Conservation (phyloP, 1,284 basidiomycete genomes). For the Microbotryum violaceum region DNA sequence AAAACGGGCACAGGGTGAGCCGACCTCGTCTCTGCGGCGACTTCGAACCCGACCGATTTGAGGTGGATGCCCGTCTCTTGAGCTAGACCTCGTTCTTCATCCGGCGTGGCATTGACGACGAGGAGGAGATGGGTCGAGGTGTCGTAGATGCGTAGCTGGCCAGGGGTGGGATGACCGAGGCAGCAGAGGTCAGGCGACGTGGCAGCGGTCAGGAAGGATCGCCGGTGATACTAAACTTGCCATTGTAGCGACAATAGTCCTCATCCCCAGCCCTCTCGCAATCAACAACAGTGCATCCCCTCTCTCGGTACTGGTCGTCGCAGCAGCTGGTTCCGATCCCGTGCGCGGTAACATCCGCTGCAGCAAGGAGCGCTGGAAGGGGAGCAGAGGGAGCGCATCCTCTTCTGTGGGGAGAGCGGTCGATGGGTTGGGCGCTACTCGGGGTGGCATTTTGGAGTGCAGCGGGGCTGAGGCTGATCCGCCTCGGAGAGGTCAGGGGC, state of each 20-base stretch:
- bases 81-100: constrained; percentile 84
- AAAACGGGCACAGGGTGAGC: neutral
- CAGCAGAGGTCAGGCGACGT: neutral
- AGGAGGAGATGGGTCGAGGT: constrained; percentile 75
- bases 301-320: neutral
- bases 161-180: neutral
- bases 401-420: neutral
- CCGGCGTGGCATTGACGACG: constrained; percentile 67
- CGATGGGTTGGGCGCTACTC: too few species aligned
- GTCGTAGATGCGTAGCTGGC: constrained; percentile 74
- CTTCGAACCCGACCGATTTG: constrained; percentile 76
- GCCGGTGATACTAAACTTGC: neutral
- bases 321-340: too few species aligned
- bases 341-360: constrained; percentile 16
- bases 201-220: neutral
- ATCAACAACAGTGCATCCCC: constrained; percentile 64
- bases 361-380: constrained; percentile 32
- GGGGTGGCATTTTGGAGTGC: too few species aligned
- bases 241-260: constrained; percentile 71
- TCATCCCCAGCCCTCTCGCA: constrained; percentile 76
- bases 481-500: too few species aligned
- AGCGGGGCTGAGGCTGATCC: too few species aligned
- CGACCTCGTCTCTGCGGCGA: constrained; percentile 49
- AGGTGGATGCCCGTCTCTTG: constrained; percentile 85
- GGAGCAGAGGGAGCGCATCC: constrained; percentile 17